Conservation (phyloP, 176 grass and related monocot genomes). For the Cenchrus fungigraminus region DNA sequence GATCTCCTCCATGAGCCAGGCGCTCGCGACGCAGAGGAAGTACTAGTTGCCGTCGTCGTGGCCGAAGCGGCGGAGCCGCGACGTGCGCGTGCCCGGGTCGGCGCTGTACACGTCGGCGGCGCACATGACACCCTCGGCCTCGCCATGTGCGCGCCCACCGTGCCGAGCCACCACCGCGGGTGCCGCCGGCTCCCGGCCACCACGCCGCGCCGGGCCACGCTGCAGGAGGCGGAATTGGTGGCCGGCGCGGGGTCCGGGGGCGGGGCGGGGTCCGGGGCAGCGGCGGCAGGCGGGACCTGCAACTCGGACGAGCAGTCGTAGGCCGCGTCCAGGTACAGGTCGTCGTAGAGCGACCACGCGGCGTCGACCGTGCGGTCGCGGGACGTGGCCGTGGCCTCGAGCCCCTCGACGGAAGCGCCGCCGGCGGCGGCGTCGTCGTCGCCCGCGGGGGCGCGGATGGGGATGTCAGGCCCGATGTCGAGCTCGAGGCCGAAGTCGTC, state of each 20-base stretch:
- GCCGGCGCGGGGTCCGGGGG: background rate
- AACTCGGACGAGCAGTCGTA: slow-evolving; percentile 78
- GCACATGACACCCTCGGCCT: slow-evolving; percentile 63
- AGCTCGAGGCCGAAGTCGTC: slow-evolving; percentile 89
- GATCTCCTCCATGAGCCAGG: too few species aligned
- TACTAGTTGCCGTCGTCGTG: too few species aligned
- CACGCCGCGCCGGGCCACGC: slow-evolving; percentile 28
- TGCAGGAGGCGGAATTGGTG: background rate
- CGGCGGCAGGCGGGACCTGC: slow-evolving; percentile 2
- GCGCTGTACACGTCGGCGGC: too few species aligned
- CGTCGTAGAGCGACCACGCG: background rate
- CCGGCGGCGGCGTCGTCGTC: background rate
- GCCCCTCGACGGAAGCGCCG: too few species aligned
- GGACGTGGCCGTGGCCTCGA: slow-evolving; percentile 3
- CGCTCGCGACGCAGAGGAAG: too few species aligned
- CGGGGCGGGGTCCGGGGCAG: background rate
- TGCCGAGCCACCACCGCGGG: slow-evolving; percentile 47
- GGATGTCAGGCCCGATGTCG: slow-evolving; percentile 82
- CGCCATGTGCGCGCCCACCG: slow-evolving; percentile 71
- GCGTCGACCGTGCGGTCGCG: background rate
- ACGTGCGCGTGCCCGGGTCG: too few species aligned
- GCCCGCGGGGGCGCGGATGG: background rate
- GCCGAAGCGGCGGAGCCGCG: too few species aligned
- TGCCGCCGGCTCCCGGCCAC: slow-evolving; percentile 31
- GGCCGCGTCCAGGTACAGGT: slow-evolving; percentile 75